phyloP scores from a whole-genome alignment of 2,329 filamentous ascomycete genomes.

The Paraphoma chrysanthemicola region DNA sequence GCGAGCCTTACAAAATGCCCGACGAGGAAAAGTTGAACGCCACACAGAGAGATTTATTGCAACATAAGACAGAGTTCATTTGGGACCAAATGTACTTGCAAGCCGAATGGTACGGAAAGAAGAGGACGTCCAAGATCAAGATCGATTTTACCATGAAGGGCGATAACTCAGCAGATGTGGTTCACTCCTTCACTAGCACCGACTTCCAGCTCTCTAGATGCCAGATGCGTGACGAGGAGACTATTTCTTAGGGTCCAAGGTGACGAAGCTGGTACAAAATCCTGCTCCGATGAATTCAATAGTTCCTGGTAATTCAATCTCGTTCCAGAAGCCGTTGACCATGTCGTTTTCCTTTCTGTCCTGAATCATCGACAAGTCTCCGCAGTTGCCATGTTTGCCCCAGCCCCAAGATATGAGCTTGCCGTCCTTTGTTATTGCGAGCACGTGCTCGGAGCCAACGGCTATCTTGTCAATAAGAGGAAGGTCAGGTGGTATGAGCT shows the following conservation, averaged over 20 bases:
- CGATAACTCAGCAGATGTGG: too few relatives aligned
- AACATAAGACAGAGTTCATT: too few relatives aligned
- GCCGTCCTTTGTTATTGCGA: conserved; percentile 71
- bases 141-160: too few relatives aligned
- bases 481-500: conserved; percentile 71
- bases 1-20: too few relatives aligned
- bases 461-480: conserved; percentile 70
- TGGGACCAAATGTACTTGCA: too few relatives aligned
- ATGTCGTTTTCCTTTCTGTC: conserved; percentile 32
- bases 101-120: too few relatives aligned
- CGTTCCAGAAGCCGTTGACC: conserved; percentile 39
- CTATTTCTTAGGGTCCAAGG: conserved; percentile 1
- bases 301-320: conserved; percentile 29
- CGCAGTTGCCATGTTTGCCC: conserved; percentile 98
- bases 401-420: conserved; percentile 89
- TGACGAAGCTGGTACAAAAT: conserved; percentile 38
- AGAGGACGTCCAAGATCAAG: too few relatives aligned
- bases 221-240: too few relatives aligned
- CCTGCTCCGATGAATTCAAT: conserved; percentile 33
- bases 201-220: too few relatives aligned
- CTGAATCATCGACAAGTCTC: conserved; percentile 45
- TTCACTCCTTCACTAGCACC: too few relatives aligned
- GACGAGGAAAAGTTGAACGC: too few relatives aligned
- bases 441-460: conserved; percentile 87
- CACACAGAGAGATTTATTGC: too few relatives aligned